Evolutionary conservation across 176 grass and related monocot genomes (phyloP).

Genomic region (Tillandsia leiboldiana): DNA sequence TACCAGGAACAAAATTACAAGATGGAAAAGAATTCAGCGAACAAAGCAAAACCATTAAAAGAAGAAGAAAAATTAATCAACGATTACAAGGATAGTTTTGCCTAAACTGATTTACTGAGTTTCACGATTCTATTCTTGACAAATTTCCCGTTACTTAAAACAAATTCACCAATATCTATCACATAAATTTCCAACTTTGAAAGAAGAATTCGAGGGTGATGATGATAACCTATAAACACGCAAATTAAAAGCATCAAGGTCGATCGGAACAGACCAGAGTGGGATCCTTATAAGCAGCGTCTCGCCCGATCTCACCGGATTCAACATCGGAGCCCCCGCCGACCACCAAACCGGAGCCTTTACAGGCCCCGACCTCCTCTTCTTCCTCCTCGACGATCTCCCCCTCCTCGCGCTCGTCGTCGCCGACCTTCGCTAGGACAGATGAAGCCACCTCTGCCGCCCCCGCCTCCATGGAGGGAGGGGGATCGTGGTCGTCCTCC

Average conservation of each 20-base stretch:
- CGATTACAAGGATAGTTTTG: neutral
- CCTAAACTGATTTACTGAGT: neutral
- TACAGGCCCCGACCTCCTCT: slow-evolving; percentile 27
- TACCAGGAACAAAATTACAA: neutral
- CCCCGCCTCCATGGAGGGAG: neutral
- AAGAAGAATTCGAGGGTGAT: slow-evolving; percentile 18
- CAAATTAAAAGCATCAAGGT: slow-evolving; percentile 15
- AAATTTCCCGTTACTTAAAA: neutral
- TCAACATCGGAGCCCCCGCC: slow-evolving; percentile 17
- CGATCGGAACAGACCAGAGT: slow-evolving; percentile 43
- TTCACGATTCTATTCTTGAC: neutral
- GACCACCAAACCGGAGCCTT: slow-evolving; percentile 16
- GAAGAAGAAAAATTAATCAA: neutral
- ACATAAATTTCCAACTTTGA: neutral
- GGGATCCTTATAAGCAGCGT: slow-evolving; percentile 12
- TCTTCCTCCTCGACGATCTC: slow-evolving; percentile 71
- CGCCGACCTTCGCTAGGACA: slow-evolving; percentile 8
- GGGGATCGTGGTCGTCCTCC: neutral
- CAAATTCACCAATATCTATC: neutral
- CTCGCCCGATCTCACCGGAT: slow-evolving; percentile 21
- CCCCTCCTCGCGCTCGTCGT: slow-evolving; percentile 73
- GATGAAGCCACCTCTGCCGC: neutral
- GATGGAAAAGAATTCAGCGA: neutral
- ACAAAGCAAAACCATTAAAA: too few species aligned
- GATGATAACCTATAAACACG: slow-evolving; percentile 32